phyloP scores from a whole-genome alignment of 306 rosid genomes.

The Arachis stenosperma region DNA sequence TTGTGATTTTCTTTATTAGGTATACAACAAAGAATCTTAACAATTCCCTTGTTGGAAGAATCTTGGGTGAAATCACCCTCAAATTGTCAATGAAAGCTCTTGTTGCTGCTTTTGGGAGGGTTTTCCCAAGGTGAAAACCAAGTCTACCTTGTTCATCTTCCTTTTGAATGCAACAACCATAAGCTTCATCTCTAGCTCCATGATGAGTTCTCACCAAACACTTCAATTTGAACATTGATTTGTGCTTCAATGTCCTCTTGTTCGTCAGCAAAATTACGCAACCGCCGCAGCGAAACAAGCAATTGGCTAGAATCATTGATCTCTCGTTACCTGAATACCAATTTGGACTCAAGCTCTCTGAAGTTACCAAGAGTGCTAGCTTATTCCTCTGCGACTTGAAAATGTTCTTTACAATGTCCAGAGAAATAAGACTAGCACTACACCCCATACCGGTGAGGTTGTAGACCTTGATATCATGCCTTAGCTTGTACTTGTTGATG shows the following conservation, averaged over 20 bases:
- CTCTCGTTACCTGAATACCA: constrained; percentile 81
- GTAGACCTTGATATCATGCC: constrained; percentile 74
- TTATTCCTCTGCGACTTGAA: constrained; percentile 56
- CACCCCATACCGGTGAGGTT: constrained; percentile 96
- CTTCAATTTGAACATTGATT: constrained; percentile 56
- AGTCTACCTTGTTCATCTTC: constrained; percentile 68
- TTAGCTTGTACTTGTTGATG: constrained; percentile 66
- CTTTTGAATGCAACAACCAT: constrained; percentile 59
- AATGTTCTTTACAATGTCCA: constrained; percentile 58
- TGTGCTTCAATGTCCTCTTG: constrained; percentile 50
- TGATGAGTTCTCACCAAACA: constrained; percentile 80
- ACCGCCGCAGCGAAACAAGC: constrained; percentile 80
- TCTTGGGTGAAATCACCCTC: constrained; percentile 67
- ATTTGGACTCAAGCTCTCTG: constrained; percentile 85
- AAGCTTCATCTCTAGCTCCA: constrained; percentile 79
- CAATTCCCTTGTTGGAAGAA: constrained; percentile 70
- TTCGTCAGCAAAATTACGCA: constrained; percentile 68
- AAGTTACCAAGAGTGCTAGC: constrained; percentile 71
- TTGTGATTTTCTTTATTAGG: constrained; percentile 33
- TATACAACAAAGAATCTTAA: constrained; percentile 50
- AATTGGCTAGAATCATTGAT: constrained; percentile 82
- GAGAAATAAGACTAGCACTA: constrained; percentile 79
- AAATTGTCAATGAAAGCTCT: constrained; percentile 86
- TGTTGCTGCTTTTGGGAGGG: constrained; percentile 80
- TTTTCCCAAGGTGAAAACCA: constrained; percentile 70